Evolutionary conservation across 2,329 filamentous ascomycete genomes (phyloP), one percentile per base, ranked within the genome.

Genomic region (Gliomastix tumulicola): DNA sequence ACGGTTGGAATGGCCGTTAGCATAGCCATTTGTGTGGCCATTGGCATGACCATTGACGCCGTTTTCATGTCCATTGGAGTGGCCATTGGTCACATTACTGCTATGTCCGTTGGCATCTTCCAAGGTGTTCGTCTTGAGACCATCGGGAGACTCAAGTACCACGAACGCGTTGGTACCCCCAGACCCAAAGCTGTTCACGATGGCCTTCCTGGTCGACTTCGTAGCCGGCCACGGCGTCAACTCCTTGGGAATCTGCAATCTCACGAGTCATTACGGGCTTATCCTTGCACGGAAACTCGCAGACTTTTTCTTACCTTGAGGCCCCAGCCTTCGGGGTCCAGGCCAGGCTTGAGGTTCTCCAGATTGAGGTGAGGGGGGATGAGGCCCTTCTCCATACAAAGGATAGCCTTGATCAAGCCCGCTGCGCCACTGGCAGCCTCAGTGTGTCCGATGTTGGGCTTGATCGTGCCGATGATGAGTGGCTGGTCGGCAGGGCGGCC

Each of bases 301-400:
- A n/a, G n/a, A n/a, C n/a, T n/a, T n/a, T n/a, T n/a, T n/a, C n/a
- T n/a, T 38, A 63, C 45, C 34, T 41, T 44, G 17, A 56, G 28
- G 22, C 52, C 48, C 44, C 46, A 49, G 11, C 45, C 39, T 20
- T 51, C 44, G 9, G 45, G 21, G 3, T 36, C 40, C 28, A 59
- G 59, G 40, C 42, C 41, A n/a, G 39, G 52, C 22, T 61, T 61
- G 3, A 46, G 40, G 20, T 48, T 47, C 28, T 54, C 40, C 22
- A 52, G 56, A 30, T 51, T 49, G 21, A 47, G 41, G 20, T 57
- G 53, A 17, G 54, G 54, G 2, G 51, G 51, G 16, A 62, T 56
- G 13, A 44, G 40, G 6, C 47, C 49, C 20, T 52, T 53, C 40
- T 61, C 54, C 7, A 56, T 42, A 39, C 49, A 45, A 17, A 55